These are phyloP conservation scores for Neurospora sp. DNA, from an alignment of 495 filamentous ascomycete species.

Conservation along the genomic window DNA sequence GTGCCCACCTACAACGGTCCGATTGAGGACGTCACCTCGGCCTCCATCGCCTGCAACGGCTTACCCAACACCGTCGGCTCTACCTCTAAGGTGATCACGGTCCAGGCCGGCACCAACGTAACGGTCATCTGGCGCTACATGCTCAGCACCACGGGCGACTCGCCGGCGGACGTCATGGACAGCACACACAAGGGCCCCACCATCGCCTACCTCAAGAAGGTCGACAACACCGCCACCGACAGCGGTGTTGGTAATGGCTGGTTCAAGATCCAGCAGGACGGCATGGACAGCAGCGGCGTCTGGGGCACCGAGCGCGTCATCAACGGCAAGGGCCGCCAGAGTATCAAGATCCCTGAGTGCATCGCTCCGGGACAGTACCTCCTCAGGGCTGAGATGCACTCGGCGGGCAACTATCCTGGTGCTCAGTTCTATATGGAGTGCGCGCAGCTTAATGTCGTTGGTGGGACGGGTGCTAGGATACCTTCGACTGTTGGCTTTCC, in stretches of 20 bases:
- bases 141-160: slow-evolving; percentile 24
- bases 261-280: slow-evolving; percentile 43
- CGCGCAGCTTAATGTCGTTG: slow-evolving; percentile 38
- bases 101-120: slow-evolving; percentile 17
- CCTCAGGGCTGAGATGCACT: slow-evolving; percentile 44
- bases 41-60: slow-evolving; percentile 45
- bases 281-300: slow-evolving; percentile 26
- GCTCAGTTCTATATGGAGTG: slow-evolving; percentile 48
- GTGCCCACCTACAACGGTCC: slow-evolving; percentile 31
- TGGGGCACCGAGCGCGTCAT: slow-evolving; percentile 38
- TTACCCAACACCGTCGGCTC: slow-evolving; percentile 41
- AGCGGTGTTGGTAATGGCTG: slow-evolving; percentile 34
- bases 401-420: slow-evolving; percentile 27
- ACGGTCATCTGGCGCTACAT: slow-evolving; percentile 41
- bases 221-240: slow-evolving; percentile 32
- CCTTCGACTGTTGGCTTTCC: slow-evolving; percentile 30
- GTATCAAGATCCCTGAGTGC: slow-evolving; percentile 35
- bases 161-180: slow-evolving; percentile 38
- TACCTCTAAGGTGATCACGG: slow-evolving; percentile 25
- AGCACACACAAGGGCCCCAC: slow-evolving; percentile 35
- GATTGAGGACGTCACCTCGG: slow-evolving; percentile 42
- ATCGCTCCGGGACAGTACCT: slow-evolving; percentile 40
- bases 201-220: slow-evolving; percentile 43
- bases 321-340: slow-evolving; percentile 35
- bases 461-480: slow-evolving; percentile 18